Evolutionary conservation across 441 rosid species (phyloP), one percentile per base, ranked within the genome.

Genomic region (Aleurites moluccanus): DNA sequence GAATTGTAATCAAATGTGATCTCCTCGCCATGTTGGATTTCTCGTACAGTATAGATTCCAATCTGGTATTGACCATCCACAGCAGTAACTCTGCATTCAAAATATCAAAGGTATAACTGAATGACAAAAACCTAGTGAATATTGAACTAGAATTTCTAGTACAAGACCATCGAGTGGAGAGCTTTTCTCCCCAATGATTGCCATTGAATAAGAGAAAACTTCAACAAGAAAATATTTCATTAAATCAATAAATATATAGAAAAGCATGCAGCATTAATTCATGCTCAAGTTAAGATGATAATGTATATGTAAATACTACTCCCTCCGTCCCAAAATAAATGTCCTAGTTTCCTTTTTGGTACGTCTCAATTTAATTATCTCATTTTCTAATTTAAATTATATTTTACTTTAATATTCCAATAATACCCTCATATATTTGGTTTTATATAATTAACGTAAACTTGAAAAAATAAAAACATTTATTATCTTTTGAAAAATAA

Each of bases 21-120:
- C 89, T 96, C 99, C 85, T 96, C 98, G 44, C 98, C 98, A 78
- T 82, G 79, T 77, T 85, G 96, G 85, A 96, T 94, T 77, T 84
- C 84, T 35, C 97, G 94, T 10, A 92, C 86, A 55, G 93, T 79
- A 67, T 96, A 96, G 72, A 96, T 96, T 65, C 99, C 99, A 84
- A 96, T 96, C 88, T 94, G 99, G 81, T 96, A 96, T 69, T 90
- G 95, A 78, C 99, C 99, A 87, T 83, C 96, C 33, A 96, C 99
- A 57, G 99, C 98, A 79, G 99, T 96, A 78, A 96, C 99, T 83
- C 99, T 96, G 87, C 78, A 83, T 77, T 75, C 64, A 80, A 77
- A 33, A 78, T 71, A 82, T 78, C 25, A 68, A 33, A 27, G 71
- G 23, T 25, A 73, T 71, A 55, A 56, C 59, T 52, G 63, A 64